Percentiles rank a stretch among this genome's conserved stretches.
phyloP scores from a whole-genome alignment of 2,329 filamentous ascomycete genomes.

The Aspergillus fumigatiaffinis region DNA sequence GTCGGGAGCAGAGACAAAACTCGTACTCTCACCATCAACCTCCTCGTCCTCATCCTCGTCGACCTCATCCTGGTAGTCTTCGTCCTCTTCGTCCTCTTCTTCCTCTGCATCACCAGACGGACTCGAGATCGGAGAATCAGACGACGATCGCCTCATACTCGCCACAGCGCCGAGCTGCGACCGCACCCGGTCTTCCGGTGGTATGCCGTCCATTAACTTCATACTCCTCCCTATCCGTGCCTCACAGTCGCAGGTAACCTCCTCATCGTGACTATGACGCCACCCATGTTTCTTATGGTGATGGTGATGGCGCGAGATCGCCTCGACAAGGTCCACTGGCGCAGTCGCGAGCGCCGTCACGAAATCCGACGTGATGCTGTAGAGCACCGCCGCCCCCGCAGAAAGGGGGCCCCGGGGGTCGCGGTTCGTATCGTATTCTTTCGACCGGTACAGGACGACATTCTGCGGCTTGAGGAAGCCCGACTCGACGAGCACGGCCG shows the following conservation, averaged over 20 bases:
- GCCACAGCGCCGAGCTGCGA: not conserved
- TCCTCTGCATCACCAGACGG: not conserved
- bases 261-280: not conserved
- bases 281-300: not conserved
- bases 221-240: not conserved
- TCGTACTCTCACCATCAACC: not conserved
- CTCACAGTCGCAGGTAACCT: not conserved
- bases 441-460: conserved; percentile 63
- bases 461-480: conserved; percentile 65
- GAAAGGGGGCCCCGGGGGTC: conserved; percentile 77
- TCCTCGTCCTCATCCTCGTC: not conserved
- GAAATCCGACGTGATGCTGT: conserved; percentile 79
- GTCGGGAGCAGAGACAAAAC: not conserved
- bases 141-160: not conserved
- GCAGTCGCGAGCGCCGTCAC: conserved; percentile 78
- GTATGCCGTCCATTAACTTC: not conserved
- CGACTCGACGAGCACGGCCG: conserved; percentile 62
- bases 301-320: conserved; percentile 1
- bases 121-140: not conserved
- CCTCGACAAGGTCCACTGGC: conserved; percentile 47
- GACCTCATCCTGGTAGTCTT: not conserved
- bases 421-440: conserved; percentile 72
- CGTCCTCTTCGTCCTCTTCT: not conserved
- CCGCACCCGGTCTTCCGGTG: not conserved
- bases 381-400: conserved; percentile 69